Conservation (phyloP, 345 rosid genomes). For the Rhodamnia rubescens region DNA sequence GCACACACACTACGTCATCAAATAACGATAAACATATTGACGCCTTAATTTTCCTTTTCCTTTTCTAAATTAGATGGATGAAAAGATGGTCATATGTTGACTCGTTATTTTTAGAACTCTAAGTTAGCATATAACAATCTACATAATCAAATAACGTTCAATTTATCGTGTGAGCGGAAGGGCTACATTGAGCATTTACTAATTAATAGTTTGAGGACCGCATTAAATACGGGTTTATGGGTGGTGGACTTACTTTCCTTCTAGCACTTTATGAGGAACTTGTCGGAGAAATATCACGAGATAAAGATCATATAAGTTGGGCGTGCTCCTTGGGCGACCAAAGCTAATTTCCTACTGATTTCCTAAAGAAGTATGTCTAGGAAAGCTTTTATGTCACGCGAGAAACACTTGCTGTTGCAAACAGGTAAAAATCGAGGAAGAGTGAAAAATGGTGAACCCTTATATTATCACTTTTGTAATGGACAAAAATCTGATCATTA, state of each 20-base stretch:
- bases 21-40: not conserved
- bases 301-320: not conserved
- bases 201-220: rapidly evolving
- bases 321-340: not conserved
- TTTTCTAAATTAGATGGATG: not conserved
- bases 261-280: not conserved
- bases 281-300: not conserved
- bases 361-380: not conserved
- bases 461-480: not conserved
- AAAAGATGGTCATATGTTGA: not conserved
- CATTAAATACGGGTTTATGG: not conserved
- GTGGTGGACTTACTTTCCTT: not conserved
- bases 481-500: not conserved
- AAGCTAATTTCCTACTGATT: not conserved
- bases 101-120: not conserved
- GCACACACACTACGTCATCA: not conserved
- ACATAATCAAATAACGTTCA: not conserved
- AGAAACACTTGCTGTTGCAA: not conserved
- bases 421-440: not conserved
- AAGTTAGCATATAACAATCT: not conserved
- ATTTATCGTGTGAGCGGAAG: not conserved
- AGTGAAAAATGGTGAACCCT: not conserved
- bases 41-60: not conserved
- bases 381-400: not conserved
- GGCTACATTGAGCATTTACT: not conserved